Conservation (phyloP, 2,329 filamentous ascomycete genomes). For the Ceratocystis destructans region DNA sequence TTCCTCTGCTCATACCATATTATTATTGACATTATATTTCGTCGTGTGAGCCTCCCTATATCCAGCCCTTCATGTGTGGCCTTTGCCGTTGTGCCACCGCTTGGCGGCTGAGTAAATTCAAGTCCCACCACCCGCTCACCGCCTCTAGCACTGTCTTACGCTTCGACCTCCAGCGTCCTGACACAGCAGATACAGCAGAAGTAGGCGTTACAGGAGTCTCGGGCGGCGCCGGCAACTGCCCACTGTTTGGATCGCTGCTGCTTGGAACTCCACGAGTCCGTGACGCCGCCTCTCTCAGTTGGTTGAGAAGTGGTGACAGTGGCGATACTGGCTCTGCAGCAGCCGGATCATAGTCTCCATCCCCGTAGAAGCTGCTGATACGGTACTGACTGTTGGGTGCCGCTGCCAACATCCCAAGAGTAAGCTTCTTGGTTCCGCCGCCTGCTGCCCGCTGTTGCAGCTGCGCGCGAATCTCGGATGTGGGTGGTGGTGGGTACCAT, state of each 20-base stretch:
- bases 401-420: constrained; percentile 16
- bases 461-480: constrained; percentile 8
- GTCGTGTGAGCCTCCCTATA: neutral
- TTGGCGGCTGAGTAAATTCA: constrained; percentile 32
- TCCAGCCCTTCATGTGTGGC: constrained; percentile 19
- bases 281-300: constrained; percentile 15
- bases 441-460: neutral
- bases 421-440: constrained; percentile 12
- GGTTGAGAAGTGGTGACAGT: constrained; percentile 22
- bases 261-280: neutral
- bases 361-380: constrained; percentile 13
- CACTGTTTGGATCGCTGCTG: neutral
- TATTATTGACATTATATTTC: neutral
- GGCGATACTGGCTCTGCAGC: constrained; percentile 21
- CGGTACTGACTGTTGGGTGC: constrained; percentile 8
- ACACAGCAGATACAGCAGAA: constrained; percentile 18
- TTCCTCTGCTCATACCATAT: neutral
- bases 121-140: constrained; percentile 43
- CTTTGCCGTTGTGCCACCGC: constrained; percentile 9
- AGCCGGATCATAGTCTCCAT: constrained; percentile 1
- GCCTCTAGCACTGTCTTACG: constrained; percentile 36
- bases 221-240: constrained; percentile 15
- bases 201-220: constrained; percentile 20
- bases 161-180: constrained; percentile 24
- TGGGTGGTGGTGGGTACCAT: constrained; percentile 21